Evolutionary conservation across 305 asterid species (phyloP).

Genomic region (Solanum hybrid): DNA sequence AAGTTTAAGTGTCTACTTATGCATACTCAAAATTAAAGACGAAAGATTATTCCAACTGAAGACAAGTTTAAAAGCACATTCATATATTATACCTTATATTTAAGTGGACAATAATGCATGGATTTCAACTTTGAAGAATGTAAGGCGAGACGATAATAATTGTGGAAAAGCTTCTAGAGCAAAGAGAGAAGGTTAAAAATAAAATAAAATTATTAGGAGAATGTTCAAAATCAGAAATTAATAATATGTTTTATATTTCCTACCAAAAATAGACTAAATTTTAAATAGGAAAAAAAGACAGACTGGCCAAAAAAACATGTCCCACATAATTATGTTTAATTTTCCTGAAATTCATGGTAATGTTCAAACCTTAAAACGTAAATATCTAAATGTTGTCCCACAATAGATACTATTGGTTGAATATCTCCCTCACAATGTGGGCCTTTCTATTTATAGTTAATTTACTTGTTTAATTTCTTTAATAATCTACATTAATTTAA

Average conservation of each 20-base stretch:
- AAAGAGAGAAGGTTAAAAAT: background rate
- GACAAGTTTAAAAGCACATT: no score
- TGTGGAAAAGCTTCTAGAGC: background rate
- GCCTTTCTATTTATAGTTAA: background rate
- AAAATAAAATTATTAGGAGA: background rate
- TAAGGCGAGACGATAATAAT: background rate
- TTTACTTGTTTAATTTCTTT: background rate
- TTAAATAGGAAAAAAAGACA: background rate
- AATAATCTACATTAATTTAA: background rate
- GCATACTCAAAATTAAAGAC: rapidly evolving
- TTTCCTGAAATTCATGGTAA: background rate
- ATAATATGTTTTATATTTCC: background rate
- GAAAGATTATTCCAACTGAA: no score
- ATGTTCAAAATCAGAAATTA: background rate
- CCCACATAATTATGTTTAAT: constrained; percentile 2
- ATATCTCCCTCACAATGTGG: background rate
- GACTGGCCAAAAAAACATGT: background rate
- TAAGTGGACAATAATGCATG: background rate
- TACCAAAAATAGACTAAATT: background rate
- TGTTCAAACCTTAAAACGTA: constrained; percentile 2
- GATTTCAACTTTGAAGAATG: background rate
- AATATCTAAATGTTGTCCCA: constrained; percentile 4
- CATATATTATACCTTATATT: background rate
- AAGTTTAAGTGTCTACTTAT: no score
- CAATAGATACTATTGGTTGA: background rate